Conservation (phyloP, 495 filamentous ascomycete genomes). For the Rostrohypoxylon terebratum region DNA sequence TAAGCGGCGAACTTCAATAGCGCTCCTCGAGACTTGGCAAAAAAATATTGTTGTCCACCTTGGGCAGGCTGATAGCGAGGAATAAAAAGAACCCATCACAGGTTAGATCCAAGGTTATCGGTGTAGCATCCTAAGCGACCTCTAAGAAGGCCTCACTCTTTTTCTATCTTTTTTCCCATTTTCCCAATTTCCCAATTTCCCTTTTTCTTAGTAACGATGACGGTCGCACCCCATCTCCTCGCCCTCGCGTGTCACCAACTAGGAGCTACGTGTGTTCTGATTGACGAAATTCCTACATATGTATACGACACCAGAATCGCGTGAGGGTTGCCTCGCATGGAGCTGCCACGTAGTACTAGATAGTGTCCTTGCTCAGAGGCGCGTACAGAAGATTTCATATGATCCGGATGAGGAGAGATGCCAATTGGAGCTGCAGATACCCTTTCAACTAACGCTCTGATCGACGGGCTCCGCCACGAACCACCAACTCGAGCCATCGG, state of each 20-base stretch:
- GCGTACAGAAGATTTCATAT: constrained; percentile 34
- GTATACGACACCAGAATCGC: constrained; percentile 27
- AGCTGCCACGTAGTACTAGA: constrained; percentile 42
- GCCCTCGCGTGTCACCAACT: constrained; percentile 20
- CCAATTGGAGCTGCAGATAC: constrained; percentile 46
- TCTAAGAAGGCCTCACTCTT: constrained; percentile 10
- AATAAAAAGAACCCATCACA: background rate
- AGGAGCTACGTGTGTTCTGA: constrained; percentile 15
- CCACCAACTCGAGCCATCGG: background rate
- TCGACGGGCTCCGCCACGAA: constrained; percentile 38
- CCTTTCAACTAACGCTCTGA: constrained; percentile 31
- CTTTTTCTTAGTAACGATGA: constrained; percentile 5
- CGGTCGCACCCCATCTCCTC: constrained; percentile 28
- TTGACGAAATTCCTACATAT: constrained; percentile 20
- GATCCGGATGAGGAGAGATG: constrained; percentile 31
- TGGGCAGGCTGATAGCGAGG: background rate
- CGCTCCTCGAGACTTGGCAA: background rate
- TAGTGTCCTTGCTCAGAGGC: constrained; percentile 22
- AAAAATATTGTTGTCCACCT: background rate
- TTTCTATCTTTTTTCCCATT: background rate
- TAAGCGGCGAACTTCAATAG: background rate
- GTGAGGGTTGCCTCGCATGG: constrained; percentile 36
- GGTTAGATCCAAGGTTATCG: constrained; percentile 7
- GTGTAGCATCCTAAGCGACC: constrained; percentile 23
- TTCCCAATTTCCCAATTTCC: too few species aligned